phyloP scores from a whole-genome alignment of 495 filamentous ascomycete species.

The Penicillium egyptiacum region DNA sequence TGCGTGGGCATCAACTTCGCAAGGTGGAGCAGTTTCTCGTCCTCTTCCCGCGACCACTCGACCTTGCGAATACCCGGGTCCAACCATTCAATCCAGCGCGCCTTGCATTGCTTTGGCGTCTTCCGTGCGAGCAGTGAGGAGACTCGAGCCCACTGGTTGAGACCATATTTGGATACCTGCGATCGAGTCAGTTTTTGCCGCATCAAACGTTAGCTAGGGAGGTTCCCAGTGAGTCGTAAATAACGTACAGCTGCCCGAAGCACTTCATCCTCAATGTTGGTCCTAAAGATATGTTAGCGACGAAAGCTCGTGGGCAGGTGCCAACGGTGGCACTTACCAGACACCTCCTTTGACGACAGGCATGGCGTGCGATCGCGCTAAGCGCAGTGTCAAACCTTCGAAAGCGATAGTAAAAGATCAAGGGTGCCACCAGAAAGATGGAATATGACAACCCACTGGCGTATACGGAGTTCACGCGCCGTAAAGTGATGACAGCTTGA shows the following conservation, averaged over 20 bases:
- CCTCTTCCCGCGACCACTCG: slow-evolving; percentile 98
- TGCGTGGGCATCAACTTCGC: slow-evolving; percentile 99
- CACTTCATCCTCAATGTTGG: slow-evolving; percentile 87
- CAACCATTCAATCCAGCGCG: slow-evolving; percentile 97
- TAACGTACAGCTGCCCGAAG: slow-evolving; percentile 74
- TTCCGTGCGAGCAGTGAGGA: slow-evolving; percentile 96
- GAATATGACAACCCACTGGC: slow-evolving; percentile 18
- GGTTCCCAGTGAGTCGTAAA: not conserved
- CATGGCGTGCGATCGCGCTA: slow-evolving; percentile 53
- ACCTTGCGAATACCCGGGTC: slow-evolving; percentile 97
- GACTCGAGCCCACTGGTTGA: slow-evolving; percentile 99
- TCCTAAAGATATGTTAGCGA: slow-evolving; percentile 44
- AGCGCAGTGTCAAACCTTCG: slow-evolving; percentile 8
- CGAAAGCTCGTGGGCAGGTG: slow-evolving; percentile 7
- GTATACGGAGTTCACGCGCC: slow-evolving; percentile 21
- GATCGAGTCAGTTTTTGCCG: slow-evolving; percentile 24
- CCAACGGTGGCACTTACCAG: slow-evolving; percentile 64
- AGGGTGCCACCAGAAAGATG: slow-evolving; percentile 16
- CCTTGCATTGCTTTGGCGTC: slow-evolving; percentile 98
- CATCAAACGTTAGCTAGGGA: not conserved
- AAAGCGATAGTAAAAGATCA: slow-evolving; percentile 2
- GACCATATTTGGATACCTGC: slow-evolving; percentile 88
- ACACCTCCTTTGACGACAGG: slow-evolving; percentile 98
- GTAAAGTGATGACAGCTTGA: slow-evolving; percentile 15
- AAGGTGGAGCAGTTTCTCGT: slow-evolving; percentile 93